These are phyloP conservation scores for Malbranchea zuffiana DNA, from an alignment of 2,329 filamentous ascomycete genomes.

Conservation along the genomic window DNA sequence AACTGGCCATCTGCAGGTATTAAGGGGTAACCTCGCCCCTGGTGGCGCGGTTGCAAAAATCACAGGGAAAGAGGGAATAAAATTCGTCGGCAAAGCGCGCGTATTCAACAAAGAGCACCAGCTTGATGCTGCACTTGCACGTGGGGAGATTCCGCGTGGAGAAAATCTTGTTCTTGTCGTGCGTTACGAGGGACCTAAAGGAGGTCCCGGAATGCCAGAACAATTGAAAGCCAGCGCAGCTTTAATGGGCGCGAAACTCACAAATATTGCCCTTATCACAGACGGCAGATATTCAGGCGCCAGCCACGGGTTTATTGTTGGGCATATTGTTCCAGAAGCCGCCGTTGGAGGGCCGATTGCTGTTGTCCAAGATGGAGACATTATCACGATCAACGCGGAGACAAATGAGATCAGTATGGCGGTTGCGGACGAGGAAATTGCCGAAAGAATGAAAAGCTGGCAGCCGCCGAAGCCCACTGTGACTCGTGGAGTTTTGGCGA, in stretches of 20 bases:
- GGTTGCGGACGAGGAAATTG: constrained; percentile 60
- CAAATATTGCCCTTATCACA: constrained; percentile 80
- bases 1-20: constrained; percentile 78
- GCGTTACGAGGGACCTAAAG: constrained; percentile 86
- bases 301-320: constrained; percentile 84
- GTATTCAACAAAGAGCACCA: constrained; percentile 80
- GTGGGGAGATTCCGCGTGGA: constrained; percentile 56
- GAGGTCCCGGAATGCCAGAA: constrained; percentile 89
- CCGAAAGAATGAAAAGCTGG: constrained; percentile 54
- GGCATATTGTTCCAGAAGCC: constrained; percentile 81
- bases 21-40: constrained; percentile 78
- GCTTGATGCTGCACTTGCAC: constrained; percentile 63
- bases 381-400: constrained; percentile 72
- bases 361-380: constrained; percentile 69
- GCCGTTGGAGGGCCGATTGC: constrained; percentile 77
- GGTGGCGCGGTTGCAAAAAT: constrained; percentile 90
- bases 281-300: constrained; percentile 63
- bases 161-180: constrained; percentile 85
- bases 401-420: constrained; percentile 62
- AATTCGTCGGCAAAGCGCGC: constrained; percentile 67
- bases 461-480: constrained; percentile 59
- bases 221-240: constrained; percentile 79
- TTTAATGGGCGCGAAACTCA: constrained; percentile 83
- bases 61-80: constrained; percentile 82
- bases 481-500: constrained; percentile 73